Evolutionary conservation across 164 flowering plant genomes (phyloP).

Genomic region (Buxus sempervirens): DNA sequence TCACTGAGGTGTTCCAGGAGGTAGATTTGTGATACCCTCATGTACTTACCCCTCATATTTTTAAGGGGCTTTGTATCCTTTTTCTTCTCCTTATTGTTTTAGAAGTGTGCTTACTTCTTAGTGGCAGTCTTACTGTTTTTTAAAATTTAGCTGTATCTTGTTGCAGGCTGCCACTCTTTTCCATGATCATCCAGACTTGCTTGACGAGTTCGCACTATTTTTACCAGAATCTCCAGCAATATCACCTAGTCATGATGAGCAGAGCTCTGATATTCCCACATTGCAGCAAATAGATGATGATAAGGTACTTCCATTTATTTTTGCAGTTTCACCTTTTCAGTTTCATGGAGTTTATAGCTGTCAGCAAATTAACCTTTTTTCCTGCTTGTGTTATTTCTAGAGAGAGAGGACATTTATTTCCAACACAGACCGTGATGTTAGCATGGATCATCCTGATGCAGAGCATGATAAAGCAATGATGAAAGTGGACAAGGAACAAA

Average conservation of each 20-base stretch:
- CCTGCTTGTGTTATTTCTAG: constrained; percentile 31
- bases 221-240: constrained; percentile 53
- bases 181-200: constrained; percentile 58
- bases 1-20: constrained; percentile 62
- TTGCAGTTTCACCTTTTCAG: neutral
- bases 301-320: constrained; percentile 30
- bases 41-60: neutral
- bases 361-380: constrained; percentile 8
- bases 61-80: neutral
- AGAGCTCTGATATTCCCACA: constrained; percentile 43
- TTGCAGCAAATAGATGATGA: constrained; percentile 46
- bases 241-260: constrained; percentile 37
- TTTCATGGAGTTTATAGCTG: neutral
- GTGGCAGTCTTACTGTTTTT: no score
- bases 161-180: constrained; percentile 62
- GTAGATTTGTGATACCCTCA: constrained; percentile 28
- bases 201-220: constrained; percentile 60
- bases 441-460: constrained; percentile 53
- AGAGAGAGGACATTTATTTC: constrained; percentile 52
- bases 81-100: neutral
- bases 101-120: neutral
- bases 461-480: constrained; percentile 43
- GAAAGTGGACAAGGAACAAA: constrained; percentile 53
- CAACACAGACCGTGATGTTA: constrained; percentile 47
- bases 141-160: neutral